Base-by-base conservation (phyloP, 2,329 filamentous ascomycete species). In the Aspergillus thermomutatus region DNA sequence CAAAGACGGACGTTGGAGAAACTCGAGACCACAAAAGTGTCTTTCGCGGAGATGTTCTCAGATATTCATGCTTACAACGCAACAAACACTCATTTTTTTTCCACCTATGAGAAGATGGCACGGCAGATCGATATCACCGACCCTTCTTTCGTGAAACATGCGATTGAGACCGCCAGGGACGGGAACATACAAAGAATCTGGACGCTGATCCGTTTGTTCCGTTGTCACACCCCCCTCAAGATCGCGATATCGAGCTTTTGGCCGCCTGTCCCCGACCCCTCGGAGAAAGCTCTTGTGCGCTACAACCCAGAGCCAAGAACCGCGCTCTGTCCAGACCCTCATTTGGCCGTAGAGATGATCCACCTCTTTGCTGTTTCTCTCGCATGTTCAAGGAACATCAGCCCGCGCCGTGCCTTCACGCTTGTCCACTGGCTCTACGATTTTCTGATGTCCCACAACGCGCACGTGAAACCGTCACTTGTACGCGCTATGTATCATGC, bases 401-500 rank as follows among this genome's bases (percentile, higher is more conserved):
- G 59, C 8, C 70, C 77, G 0, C 73, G 74, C n/a, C 67, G 70
- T 10, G 73, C 80, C 0, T 80, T 77, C 56, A 69, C 75, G n/a
- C 63, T 78, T 27, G 75, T 82, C 7, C 73, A 76, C 61, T 76
- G 77, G 67, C 75, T 79, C 53, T 82, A 80, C 61, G 63, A 67
- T 6, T 80, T 76, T 60, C 71, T 83, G 3, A 65, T 69, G 23
- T 68, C 69, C 25, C 72, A 78, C 47, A 61, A 72, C 49, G 78
- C 75, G 8, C 76, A 76, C 1, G 65, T 83, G 17, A 67, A 70
- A 19, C 72, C 76, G 1, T 60, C 72, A 3, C 68, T 84, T 56
- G 75, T 74, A 6, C 75, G 78, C 31, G 79, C 82, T 0, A 62
- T 84, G 64, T 80, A 82, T 55, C 73, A 78, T 61, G 77, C 79